Evolutionary conservation across 2,329 filamentous ascomycete species (phyloP).

Genomic region (Leptographium wingfieldii): DNA sequence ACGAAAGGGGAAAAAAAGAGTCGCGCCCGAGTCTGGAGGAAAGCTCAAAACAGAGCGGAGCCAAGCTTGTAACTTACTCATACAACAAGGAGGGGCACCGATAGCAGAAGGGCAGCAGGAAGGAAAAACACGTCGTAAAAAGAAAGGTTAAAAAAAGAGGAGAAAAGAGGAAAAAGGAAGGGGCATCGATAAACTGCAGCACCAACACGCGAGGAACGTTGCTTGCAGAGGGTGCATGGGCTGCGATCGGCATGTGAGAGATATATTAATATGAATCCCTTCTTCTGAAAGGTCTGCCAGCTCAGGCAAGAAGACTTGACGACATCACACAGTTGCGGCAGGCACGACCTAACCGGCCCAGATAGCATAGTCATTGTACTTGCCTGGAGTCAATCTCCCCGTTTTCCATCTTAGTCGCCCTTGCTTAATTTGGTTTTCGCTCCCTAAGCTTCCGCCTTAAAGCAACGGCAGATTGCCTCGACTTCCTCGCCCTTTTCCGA

Average conservation of each 20-base stretch:
- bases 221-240: background rate
- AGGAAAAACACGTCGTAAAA: background rate
- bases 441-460: background rate
- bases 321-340: background rate
- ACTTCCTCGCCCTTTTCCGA: background rate
- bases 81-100: background rate
- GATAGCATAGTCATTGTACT: background rate
- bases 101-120: background rate
- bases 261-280: background rate
- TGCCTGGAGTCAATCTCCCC: background rate
- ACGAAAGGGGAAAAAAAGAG: background rate
- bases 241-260: background rate
- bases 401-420: background rate
- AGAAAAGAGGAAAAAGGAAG: background rate
- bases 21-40: background rate
- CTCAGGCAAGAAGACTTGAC: background rate
- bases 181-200: background rate
- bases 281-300: background rate
- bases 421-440: constrained; percentile 1
- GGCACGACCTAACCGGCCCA: background rate
- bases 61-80: background rate
- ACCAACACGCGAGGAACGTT: background rate
- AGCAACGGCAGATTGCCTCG: background rate
- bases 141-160: background rate
- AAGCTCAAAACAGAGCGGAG: background rate